Base-by-base conservation (phyloP, 345 rosid genomes). In the Erysimum cheiranthoides region DNA sequence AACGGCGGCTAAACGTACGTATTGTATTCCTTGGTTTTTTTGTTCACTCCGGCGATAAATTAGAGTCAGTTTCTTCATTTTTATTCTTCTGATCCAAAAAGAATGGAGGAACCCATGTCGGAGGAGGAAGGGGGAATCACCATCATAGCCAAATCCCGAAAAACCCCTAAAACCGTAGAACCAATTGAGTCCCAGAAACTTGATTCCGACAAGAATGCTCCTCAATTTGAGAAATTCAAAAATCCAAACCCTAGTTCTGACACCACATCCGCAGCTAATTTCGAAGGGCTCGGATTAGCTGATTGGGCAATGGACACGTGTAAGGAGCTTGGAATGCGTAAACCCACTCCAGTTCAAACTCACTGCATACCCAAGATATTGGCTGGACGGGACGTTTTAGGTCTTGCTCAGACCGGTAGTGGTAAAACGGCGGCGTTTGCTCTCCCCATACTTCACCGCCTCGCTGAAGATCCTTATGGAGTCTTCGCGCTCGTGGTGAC, bases 351-450 rank as follows among this genome's bases (percentile, higher is more conserved):
- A 1, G 98, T 92, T 16, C 99, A 95, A 64, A 68, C 85, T 50
- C 94, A 92, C 76, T 95, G 99, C 78, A 78, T 92, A 54, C 97
- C 99, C 3, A 84, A 85, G 75, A 90, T 89, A 38, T 78, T 92
- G 1, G 84, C 82, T 0, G 96, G 97, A 5, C 76, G 88, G 3
- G 97, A 95, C 81, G 96, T 92, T 36, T 54, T 95, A 7, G 97
- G 98, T 1, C 84, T 95, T 61, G 98, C 98, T 4, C 96, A 92
- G 78, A 95, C 99, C 0, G 97, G 98, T 3, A 88, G 94, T 60
- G 98, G 98, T 25, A 95, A 95, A 84, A 92, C 98, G 9, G 99
- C 96, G 9, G 93, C 98, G 12, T 95, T 92, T 74, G 99, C 97
- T n/a, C 77, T 95, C 13, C 99, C 98, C 0, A 92, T 95, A 54